These are phyloP conservation scores for Pythium volutum DNA, from an alignment of 352 stramenopile species.

Conservation along the genomic window DNA sequence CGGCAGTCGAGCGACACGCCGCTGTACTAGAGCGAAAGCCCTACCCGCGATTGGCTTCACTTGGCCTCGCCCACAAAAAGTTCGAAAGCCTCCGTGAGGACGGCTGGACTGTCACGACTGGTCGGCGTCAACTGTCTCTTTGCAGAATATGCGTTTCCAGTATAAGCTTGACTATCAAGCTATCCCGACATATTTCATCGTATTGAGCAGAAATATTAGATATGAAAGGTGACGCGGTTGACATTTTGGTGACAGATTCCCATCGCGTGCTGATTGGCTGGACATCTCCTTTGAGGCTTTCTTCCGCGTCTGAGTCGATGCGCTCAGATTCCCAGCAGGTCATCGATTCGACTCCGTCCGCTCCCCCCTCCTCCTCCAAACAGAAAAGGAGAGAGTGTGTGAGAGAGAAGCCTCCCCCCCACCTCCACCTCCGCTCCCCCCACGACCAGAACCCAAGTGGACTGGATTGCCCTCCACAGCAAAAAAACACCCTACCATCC, in stretches of 20 bases:
- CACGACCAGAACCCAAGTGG: not conserved
- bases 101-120: constrained; percentile 1
- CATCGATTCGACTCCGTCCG: not conserved
- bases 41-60: constrained; percentile 19
- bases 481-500: not conserved
- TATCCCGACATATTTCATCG: not conserved
- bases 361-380: not conserved
- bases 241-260: constrained; percentile 20
- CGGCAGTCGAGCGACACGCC: not conserved
- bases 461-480: not conserved
- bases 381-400: constrained; percentile 1
- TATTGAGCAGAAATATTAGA: not conserved
- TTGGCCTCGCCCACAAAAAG: not conserved
- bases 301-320: constrained; percentile 22
- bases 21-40: not conserved
- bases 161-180: not conserved
- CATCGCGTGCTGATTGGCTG: constrained; percentile 19
- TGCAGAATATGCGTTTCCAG: constrained; percentile 14
- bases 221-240: constrained; percentile 17
- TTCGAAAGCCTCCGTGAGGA: not conserved
- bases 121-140: constrained; percentile 24
- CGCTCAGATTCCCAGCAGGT: constrained; percentile 17
- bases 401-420: constrained; percentile 2
- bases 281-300: constrained; percentile 13
- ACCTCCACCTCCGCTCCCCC: not conserved